Percentiles rank a stretch among this genome's conserved stretches.
phyloP scores from a whole-genome alignment of 2,329 filamentous ascomycete species.

The Ophiostoma triangulosporum region DNA sequence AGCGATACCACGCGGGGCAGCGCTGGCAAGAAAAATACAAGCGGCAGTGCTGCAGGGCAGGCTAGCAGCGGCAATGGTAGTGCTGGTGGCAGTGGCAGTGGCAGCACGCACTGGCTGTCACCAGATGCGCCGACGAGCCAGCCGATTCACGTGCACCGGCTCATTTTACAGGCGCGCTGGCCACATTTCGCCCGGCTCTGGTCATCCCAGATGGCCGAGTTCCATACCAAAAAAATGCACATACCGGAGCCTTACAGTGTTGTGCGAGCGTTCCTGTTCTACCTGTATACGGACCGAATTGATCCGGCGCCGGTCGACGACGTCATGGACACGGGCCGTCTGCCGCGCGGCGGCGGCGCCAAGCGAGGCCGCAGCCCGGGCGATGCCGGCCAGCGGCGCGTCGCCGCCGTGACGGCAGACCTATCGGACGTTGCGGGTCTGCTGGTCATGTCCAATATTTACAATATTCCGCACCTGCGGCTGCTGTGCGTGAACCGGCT shows the following conservation, averaged over 20 bases:
- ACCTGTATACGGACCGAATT: conserved; percentile 93
- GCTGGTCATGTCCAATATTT: conserved; percentile 94
- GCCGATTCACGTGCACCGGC: conserved; percentile 86
- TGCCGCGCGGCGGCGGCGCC: conserved; percentile 17
- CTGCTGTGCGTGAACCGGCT: conserved; percentile 84
- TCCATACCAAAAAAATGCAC: conserved; percentile 93
- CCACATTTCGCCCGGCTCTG: conserved; percentile 91
- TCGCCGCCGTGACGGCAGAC: conserved; percentile 56
- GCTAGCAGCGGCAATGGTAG: not conserved
- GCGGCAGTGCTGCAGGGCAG: no score
- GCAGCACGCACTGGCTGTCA: conserved; percentile 35
- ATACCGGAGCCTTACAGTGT: conserved; percentile 93
- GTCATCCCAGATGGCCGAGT: conserved; percentile 90
- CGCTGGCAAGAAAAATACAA: no score
- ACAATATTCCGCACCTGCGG: conserved; percentile 88
- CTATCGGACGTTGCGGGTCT: conserved; percentile 84
- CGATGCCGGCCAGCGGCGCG: conserved; percentile 19
- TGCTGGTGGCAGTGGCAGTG: not conserved
- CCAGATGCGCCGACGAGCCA: conserved; percentile 54
- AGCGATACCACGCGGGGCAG: no score
- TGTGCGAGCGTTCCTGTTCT: conserved; percentile 88
- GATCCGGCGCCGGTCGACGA: conserved; percentile 34
- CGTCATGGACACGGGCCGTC: not conserved
- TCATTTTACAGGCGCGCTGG: conserved; percentile 91
- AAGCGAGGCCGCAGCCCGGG: conserved; percentile 7